Conservation (phyloP, 2,329 filamentous ascomycete species). For the Ascochyta lentis region DNA sequence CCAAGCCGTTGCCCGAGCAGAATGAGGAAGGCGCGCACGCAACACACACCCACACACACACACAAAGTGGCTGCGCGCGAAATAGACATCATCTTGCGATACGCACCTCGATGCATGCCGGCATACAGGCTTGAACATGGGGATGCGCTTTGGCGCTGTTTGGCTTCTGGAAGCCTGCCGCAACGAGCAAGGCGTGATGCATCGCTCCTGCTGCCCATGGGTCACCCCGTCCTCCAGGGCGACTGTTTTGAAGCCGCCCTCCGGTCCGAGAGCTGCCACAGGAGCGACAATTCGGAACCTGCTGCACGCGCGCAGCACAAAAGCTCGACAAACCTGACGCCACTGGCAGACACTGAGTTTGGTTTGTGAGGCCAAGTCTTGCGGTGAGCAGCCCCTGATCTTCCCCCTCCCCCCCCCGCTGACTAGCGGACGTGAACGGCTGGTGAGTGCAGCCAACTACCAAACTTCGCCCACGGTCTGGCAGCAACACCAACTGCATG, state of each 20-base stretch:
- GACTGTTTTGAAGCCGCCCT: constrained; percentile 28
- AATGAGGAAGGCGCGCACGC: constrained; percentile 2
- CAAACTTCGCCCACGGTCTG: constrained; percentile 9
- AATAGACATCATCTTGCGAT: constrained; percentile 11
- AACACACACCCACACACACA: no score
- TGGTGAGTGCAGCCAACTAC: constrained; percentile 26
- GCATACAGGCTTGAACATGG: constrained; percentile 19
- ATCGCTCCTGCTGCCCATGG: constrained; percentile 24
- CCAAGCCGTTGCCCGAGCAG: constrained; percentile 6
- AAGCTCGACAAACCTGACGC: constrained; percentile 8
- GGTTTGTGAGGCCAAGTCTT: constrained; percentile 14
- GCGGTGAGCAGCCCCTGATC: constrained; percentile 36
- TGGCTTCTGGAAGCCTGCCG: constrained; percentile 37
- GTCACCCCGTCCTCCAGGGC: constrained; percentile 26
- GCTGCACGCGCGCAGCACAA: constrained; percentile 22
- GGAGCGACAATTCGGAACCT: constrained; percentile 13
- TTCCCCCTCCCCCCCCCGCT: constrained; percentile 10
- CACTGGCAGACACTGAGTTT: constrained; percentile 23
- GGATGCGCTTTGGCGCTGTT: constrained; percentile 22
- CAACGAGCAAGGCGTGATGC: constrained; percentile 33
- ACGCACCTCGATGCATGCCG: constrained; percentile 19
- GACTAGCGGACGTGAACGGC: constrained; percentile 29
- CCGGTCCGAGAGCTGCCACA: constrained; percentile 30
- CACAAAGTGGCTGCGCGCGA: constrained; percentile 6
- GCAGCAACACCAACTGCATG: constrained; percentile 7